Evolutionary conservation across 805 yeast genomes (phyloP).

Genomic region (Pichia cabralensis): DNA sequence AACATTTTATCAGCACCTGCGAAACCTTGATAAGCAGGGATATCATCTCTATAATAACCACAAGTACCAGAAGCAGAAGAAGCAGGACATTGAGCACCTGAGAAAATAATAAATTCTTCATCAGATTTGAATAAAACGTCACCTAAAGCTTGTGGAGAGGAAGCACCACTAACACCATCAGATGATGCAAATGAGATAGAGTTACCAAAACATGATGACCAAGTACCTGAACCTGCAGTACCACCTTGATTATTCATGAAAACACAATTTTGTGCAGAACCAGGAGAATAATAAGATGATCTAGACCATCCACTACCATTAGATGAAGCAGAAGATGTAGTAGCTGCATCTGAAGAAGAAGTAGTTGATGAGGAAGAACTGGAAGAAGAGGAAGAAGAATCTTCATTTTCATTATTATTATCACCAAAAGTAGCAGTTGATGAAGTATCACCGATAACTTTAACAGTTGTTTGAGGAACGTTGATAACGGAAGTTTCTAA

Average conservation of each 20-base stretch:
- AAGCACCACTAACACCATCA: constrained; percentile 68
- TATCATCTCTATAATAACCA: constrained; percentile 78
- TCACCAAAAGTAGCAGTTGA: constrained; percentile 20
- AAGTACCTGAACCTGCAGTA: constrained; percentile 72
- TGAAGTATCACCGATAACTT: constrained; percentile 47
- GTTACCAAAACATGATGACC: constrained; percentile 83
- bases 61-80: constrained; percentile 43
- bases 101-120: constrained; percentile 74
- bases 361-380: constrained; percentile 13
- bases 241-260: constrained; percentile 91
- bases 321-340: constrained; percentile 22
- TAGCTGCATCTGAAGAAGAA: constrained; percentile 14
- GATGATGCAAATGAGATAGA: constrained; percentile 77
- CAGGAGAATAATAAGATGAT: constrained; percentile 56
- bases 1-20: constrained; percentile 78
- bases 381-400: constrained; percentile 15
- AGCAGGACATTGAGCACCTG: constrained; percentile 50
- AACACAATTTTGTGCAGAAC: constrained; percentile 58
- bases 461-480: constrained; percentile 72
- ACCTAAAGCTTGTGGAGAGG: constrained; percentile 54
- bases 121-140: constrained; percentile 65
- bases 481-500: no score
- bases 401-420: constrained; percentile 8
- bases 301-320: constrained; percentile 58
- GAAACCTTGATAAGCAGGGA: constrained; percentile 93